Conservation (phyloP, 257 asterid genomes). For the Solanum bulbocastanum region DNA sequence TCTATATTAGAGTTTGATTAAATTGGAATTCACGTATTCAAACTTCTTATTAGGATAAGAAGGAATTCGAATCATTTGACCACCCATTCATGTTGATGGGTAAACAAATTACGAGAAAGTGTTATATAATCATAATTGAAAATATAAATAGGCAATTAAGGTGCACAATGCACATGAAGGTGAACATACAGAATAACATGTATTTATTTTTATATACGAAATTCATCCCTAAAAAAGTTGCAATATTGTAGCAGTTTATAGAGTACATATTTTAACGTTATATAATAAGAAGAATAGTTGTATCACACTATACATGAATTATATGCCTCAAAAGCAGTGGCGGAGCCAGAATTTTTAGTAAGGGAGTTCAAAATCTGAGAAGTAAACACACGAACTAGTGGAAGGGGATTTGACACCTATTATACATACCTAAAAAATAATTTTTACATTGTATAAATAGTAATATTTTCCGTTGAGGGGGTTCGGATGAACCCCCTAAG, state of each 20-base stretch:
- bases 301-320: neutral
- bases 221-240: too few species aligned
- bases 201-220: too few species aligned
- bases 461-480: too few species aligned
- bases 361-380: too few species aligned
- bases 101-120: neutral
- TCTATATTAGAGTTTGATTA: fast-evolving
- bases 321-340: neutral
- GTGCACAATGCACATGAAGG: neutral
- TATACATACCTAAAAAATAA: too few species aligned
- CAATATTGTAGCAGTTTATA: neutral
- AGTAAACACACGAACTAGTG: too few species aligned
- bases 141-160: neutral
- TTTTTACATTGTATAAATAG: too few species aligned
- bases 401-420: too few species aligned
- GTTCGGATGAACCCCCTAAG: too few species aligned
- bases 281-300: neutral
- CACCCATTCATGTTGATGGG: neutral
- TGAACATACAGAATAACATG: neutral
- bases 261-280: neutral
- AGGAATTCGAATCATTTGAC: neutral
- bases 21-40: too few species aligned
- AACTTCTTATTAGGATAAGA: neutral
- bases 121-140: neutral
- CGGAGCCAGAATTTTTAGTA: too few species aligned